These are phyloP conservation scores for Penicillium polonicum DNA, from an alignment of 2,329 filamentous ascomycete genomes.

Conservation along the genomic window DNA sequence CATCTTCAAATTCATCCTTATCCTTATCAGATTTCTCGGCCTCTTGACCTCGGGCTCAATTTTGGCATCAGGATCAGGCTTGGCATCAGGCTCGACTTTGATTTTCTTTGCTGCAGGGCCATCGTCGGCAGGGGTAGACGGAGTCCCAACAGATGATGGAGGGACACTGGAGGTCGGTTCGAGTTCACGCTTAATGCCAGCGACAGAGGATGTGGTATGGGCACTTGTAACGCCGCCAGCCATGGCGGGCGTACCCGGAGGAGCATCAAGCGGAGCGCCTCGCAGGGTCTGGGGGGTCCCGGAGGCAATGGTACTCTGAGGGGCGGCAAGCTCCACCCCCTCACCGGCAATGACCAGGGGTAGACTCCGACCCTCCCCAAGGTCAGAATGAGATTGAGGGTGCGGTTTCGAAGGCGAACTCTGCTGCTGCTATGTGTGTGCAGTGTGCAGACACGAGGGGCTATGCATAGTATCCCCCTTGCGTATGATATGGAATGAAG, in stretches of 20 bases:
- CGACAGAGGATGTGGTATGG: slow-evolving; percentile 21
- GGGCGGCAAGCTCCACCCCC: no score
- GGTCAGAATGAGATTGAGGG: slow-evolving; percentile 11
- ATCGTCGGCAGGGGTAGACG: no score
- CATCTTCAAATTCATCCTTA: no score
- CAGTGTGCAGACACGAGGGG: slow-evolving; percentile 17
- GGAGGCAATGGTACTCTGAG: no score
- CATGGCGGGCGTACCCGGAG: slow-evolving; percentile 35
- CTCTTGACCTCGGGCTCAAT: slow-evolving; percentile 12
- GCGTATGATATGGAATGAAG: slow-evolving; percentile 20
- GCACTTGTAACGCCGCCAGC: slow-evolving; percentile 30
- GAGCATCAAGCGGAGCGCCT: no score
- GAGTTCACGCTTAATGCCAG: slow-evolving; percentile 40
- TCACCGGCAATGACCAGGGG: no score
- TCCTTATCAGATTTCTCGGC: no score
- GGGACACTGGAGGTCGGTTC: slow-evolving; percentile 42
- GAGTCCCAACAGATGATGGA: no score
- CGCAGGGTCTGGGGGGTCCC: no score
- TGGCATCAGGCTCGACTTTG: slow-evolving; percentile 25
- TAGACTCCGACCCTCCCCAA: no score
- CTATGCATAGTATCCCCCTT: slow-evolving; percentile 26
- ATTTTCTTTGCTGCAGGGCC: no score
- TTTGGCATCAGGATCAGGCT: slow-evolving; percentile 13
- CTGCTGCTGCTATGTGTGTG: slow-evolving; percentile 22
- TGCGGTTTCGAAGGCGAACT: slow-evolving; percentile 19